Evolutionary conservation across 1,139 yeast genomes (phyloP).

Genomic region (Suhomyces bolitotheri): DNA sequence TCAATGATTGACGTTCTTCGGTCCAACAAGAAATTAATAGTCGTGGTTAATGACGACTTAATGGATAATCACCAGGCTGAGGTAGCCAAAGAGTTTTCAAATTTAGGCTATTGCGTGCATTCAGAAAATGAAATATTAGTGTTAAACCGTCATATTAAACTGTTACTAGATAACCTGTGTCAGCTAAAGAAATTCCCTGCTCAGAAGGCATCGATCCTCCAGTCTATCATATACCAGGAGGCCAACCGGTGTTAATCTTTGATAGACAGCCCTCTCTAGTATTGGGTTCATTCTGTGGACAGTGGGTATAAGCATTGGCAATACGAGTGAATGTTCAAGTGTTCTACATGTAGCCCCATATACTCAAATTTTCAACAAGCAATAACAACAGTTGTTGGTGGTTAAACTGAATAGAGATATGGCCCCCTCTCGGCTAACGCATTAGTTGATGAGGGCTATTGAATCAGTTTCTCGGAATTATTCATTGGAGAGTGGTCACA

Average conservation of each 20-base stretch:
- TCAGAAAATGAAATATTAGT: slow-evolving; percentile 1
- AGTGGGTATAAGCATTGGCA: too few relatives aligned
- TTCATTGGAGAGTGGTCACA: too few relatives aligned
- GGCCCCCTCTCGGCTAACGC: too few relatives aligned
- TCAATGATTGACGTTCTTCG: slow-evolving; percentile 79
- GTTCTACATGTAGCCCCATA: too few relatives aligned
- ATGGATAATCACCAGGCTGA: slow-evolving; percentile 90
- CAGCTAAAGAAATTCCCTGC: slow-evolving; percentile 8
- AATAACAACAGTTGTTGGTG: too few relatives aligned
- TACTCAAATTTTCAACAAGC: too few relatives aligned
- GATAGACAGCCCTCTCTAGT: too few relatives aligned
- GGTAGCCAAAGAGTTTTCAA: slow-evolving; percentile 61
- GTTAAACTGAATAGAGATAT: too few relatives aligned
- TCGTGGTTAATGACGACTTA: slow-evolving; percentile 64
- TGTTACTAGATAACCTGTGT: neutral
- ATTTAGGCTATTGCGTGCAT: slow-evolving; percentile 15
- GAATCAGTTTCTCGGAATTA: too few relatives aligned
- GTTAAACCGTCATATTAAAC: slow-evolving; percentile 1
- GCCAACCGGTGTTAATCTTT: slow-evolving; percentile 3
- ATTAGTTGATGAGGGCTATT: too few relatives aligned
- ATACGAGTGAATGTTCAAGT: too few relatives aligned
- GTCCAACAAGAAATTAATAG: slow-evolving; percentile 56
- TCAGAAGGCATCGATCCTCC: slow-evolving; percentile 8
- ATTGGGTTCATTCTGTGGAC: too few relatives aligned
- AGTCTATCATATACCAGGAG: slow-evolving; percentile 12